Percentiles rank a stretch among this genome's conserved stretches.
Conservation (phyloP, 805 yeast species). For the Metschnikowia arizonensis region DNA sequence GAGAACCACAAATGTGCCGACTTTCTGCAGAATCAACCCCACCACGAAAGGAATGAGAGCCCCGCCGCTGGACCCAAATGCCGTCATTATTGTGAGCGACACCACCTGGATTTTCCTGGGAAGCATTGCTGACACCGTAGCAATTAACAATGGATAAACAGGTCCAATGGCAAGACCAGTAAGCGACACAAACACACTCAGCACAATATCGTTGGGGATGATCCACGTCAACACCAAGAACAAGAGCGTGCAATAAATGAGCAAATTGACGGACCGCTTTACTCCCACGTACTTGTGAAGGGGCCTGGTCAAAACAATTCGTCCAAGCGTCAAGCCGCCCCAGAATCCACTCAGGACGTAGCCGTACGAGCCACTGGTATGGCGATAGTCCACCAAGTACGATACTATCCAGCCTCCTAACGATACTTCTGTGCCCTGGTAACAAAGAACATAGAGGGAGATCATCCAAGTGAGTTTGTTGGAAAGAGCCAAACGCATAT, state of each 20-base stretch:
- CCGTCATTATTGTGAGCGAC: constrained; percentile 23
- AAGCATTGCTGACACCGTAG: constrained; percentile 19
- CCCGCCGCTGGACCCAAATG: constrained; percentile 26
- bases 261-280: constrained; percentile 14
- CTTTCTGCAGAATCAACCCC: constrained; percentile 21
- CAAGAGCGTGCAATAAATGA: constrained; percentile 12
- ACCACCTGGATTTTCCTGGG: constrained; percentile 24
- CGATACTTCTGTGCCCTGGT: constrained; percentile 23
- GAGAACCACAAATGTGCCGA: constrained; percentile 23
- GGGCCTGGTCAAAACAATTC: constrained; percentile 19
- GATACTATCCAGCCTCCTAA: constrained; percentile 26
- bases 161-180: constrained; percentile 23
- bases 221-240: constrained; percentile 19
- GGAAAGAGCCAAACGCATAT: constrained; percentile 17
- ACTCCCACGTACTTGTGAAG: constrained; percentile 18
- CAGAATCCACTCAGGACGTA: constrained; percentile 25
- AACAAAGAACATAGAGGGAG: constrained; percentile 18
- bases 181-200: constrained; percentile 18
- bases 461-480: constrained; percentile 20
- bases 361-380: constrained; percentile 17
- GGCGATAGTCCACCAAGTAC: constrained; percentile 21
- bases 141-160: constrained; percentile 22
- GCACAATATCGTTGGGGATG: constrained; percentile 12
- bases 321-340: constrained; percentile 24
- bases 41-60: constrained; percentile 23